Percentiles rank a stretch among this genome's conserved stretches.
Evolutionary conservation across 129 eudicot genomes (phyloP).

Genomic region (Mikania micrantha): DNA sequence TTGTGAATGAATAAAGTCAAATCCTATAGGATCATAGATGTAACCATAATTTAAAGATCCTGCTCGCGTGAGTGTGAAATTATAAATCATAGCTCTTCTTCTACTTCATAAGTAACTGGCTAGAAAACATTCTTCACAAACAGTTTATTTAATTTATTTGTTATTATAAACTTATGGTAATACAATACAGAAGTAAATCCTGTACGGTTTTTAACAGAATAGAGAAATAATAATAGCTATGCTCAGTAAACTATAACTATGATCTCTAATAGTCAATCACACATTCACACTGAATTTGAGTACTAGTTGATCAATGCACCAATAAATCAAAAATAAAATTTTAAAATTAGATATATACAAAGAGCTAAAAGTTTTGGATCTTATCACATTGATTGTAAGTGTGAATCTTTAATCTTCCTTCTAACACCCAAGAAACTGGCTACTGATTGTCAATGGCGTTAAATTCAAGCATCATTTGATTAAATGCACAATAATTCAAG

Average conservation of each 20-base stretch:
- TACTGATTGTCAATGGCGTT: no score
- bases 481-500: no score
- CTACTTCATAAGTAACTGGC: neutral
- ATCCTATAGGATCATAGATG: neutral
- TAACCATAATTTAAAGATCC: neutral
- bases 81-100: neutral
- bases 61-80: neutral
- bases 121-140: neutral
- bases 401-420: neutral
- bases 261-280: neutral
- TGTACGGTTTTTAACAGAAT: neutral
- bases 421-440: neutral
- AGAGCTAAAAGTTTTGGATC: neutral
- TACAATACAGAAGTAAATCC: no score
- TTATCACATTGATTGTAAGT: neutral
- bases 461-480: no score
- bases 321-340: neutral
- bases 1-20: neutral
- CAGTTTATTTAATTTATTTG: neutral
- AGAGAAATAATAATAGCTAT: neutral
- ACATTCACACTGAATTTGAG: neutral
- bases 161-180: neutral
- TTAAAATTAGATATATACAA: neutral
- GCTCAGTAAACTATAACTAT: neutral
- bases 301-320: neutral